Evolutionary conservation across 106 monocot species (phyloP), one percentile per base, ranked within the genome.

Genomic region (Apostasia shenzhenica): DNA sequence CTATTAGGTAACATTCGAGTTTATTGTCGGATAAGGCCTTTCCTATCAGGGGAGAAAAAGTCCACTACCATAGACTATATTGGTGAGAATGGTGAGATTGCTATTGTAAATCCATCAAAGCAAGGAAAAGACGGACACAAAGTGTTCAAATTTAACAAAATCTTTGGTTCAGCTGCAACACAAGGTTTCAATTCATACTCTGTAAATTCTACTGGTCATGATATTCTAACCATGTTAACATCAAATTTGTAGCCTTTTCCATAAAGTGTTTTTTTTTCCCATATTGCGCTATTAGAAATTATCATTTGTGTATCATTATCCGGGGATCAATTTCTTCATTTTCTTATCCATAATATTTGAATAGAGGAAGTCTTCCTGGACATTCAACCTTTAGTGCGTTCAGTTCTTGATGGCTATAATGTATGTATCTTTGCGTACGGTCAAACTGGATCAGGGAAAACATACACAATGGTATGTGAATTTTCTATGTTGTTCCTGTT

Each of bases 371-470:
- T 93, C 0, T 93, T 76, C 67, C 57, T 76, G 75, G 92, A 92
- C 41, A 92, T 80, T 66, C 88, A 67, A 48, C 86, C 89, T 45
- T 69, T 89, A 55, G 76, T 86, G 61, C 73, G 84, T 7, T 86
- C 89, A 6, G 79, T 84, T 60, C 81, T 89, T 68, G 89, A 89
- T 80, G 93, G 89, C 13, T 89, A 79, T 67, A 89, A 84, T 72
- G 81, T 93, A 2, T 93, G 89, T 55, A 89, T 93, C 43, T 89
- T 86, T 79, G 89, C 93, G 11, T 93, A 93, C 63, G 93, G 93
- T 46, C 93, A 93, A 73, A 93, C 89, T 67, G 89, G 93, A 61
- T 93, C 93, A n/a, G 93, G 93, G 9, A 93, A 93, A 73, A 93
- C 93, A 2, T 86, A 93, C 57, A 93, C 86, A 52, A 93, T 93